Evolutionary conservation across 768 basidiomycete species (phyloP).

Genomic region (Gloeostereum incarnatum): DNA sequence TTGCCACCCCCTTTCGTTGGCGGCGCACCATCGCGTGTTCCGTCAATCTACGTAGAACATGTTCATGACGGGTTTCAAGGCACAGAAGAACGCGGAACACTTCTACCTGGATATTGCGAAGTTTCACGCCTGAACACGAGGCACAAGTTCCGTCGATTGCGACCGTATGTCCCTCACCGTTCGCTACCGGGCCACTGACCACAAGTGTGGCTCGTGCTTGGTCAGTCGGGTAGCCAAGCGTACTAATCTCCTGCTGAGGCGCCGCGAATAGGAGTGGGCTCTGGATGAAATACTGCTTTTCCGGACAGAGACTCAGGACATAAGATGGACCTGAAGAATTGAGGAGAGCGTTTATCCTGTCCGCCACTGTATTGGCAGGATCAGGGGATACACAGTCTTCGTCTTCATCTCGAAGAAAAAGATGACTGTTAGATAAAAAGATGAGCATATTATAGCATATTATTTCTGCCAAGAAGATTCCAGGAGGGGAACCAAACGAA

Average conservation of each 20-base stretch:
- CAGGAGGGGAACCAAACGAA: no score
- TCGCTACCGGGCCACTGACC: slow-evolving; percentile 52
- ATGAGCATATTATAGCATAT: no score
- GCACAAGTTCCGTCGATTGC: slow-evolving; percentile 62
- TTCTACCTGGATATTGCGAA: slow-evolving; percentile 66
- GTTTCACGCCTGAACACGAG: slow-evolving; percentile 46
- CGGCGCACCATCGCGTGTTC: slow-evolving; percentile 46
- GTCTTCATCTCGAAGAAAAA: no score
- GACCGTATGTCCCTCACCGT: slow-evolving; percentile 61
- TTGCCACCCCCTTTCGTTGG: slow-evolving; percentile 60
- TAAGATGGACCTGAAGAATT: slow-evolving; percentile 61
- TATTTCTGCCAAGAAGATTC: no score
- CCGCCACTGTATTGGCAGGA: slow-evolving; percentile 52
- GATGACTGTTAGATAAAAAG: no score
- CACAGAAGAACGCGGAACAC: neutral
- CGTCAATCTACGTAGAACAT: slow-evolving; percentile 48
- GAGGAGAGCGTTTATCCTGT: slow-evolving; percentile 56
- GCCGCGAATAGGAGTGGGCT: slow-evolving; percentile 60
- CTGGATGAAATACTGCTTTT: slow-evolving; percentile 50
- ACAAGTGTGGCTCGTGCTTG: slow-evolving; percentile 59
- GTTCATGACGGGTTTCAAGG: slow-evolving; percentile 3
- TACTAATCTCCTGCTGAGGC: slow-evolving; percentile 74
- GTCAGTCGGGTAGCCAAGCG: slow-evolving; percentile 64
- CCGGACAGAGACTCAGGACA: slow-evolving; percentile 57
- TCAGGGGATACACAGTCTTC: slow-evolving; percentile 32